Evolutionary conservation across 805 yeast species (phyloP), one percentile per base, ranked within the genome.

Genomic region (Suhomyces vadensis): DNA sequence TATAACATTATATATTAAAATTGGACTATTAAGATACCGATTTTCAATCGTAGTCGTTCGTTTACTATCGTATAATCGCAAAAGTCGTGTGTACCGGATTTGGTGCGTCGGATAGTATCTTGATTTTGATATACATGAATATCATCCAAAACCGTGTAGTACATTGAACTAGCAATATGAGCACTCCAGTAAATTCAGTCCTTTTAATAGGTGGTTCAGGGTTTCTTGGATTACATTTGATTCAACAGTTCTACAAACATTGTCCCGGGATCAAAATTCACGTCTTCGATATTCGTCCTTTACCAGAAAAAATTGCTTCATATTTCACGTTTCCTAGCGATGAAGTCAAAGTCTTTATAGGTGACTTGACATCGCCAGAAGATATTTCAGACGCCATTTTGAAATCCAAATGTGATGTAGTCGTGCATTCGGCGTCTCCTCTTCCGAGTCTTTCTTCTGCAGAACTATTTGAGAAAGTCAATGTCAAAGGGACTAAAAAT

Each of bases 361-460:
- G 97, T 39, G 98, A 94, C 58, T 68, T 94, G 50, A 88, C 98
- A 0, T 80, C 85, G 0, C 77, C 74, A 22, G 77, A 69, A 7
- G 95, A 88, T 56, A 83, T 94, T 4, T 61, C 68, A 3, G 57
- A 64, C 5, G 96, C 95, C 0, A 78, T 92, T 29, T 61, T 65
- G 25, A 62, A 58, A 10, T 73, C 85, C 23, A 62, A 73, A 29
- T 89, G 95, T 38, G 75, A 79, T 33, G 91, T 88, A 1, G 79
- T 94, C 19, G 96, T 94, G 6, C 98, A 95, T 61, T 86, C 96
- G 1, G 99, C 98, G 2, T 92, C 98, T 9, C 99, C 99, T 14
- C 78, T 94, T 63, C 97, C 90, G 61, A 97, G 97, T 4, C 72
- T 83, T 21, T 46, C 50, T 53, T 78, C 81, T n/a, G 85, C 85